These are phyloP conservation scores for Nakaseomyces uthaithaninus DNA, from an alignment of 1,139 yeast genomes.

Conservation along the genomic window DNA sequence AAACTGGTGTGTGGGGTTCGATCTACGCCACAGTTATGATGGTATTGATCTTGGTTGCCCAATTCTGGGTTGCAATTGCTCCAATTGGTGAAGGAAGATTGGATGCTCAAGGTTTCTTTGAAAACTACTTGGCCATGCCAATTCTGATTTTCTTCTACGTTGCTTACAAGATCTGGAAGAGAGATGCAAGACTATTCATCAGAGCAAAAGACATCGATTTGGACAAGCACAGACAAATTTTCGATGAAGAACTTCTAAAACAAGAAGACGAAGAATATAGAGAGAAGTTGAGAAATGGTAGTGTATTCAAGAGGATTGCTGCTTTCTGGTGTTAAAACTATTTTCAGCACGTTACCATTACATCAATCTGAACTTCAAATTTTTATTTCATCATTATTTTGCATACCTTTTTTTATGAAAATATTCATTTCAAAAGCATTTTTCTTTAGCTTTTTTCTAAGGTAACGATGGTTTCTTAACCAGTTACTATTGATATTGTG, in stretches of 20 bases:
- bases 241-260: conserved; percentile 57
- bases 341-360: neutral
- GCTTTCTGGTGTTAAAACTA: conserved; percentile 20
- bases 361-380: neutral
- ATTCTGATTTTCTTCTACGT: conserved; percentile 46
- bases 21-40: conserved; percentile 39
- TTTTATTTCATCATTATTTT: neutral
- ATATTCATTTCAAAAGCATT: neutral
- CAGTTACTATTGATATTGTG: no score
- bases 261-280: conserved; percentile 49
- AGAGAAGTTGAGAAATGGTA: conserved; percentile 19
- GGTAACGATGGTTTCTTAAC: no score
- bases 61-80: conserved; percentile 59
- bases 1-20: conserved; percentile 45
- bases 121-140: conserved; percentile 52
- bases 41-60: conserved; percentile 43
- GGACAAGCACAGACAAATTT: conserved; percentile 61
- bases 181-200: conserved; percentile 42
- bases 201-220: conserved; percentile 48
- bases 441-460: no score
- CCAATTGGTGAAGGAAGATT: conserved; percentile 42
- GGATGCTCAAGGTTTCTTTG: conserved; percentile 47
- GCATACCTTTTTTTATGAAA: neutral
- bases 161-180: conserved; percentile 46
- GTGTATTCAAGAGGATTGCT: conserved; percentile 15